Conservation (phyloP, 83 land plant species). For the Picea abies region DNA sequence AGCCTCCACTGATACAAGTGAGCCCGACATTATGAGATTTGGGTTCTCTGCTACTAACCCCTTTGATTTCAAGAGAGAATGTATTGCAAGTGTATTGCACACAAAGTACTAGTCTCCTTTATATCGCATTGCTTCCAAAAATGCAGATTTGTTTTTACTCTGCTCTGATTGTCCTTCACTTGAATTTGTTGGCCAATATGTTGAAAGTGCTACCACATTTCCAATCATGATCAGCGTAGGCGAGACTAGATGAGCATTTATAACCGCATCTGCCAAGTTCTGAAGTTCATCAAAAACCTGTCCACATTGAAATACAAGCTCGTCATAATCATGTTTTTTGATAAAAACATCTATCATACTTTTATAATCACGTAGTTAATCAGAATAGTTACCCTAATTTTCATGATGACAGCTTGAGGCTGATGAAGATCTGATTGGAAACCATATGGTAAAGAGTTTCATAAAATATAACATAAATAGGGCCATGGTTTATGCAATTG, state of each 20-base stretch:
- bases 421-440: neutral
- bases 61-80: too few relatives aligned
- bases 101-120: too few relatives aligned
- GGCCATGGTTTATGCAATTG: neutral
- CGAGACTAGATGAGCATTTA: slow-evolving; percentile 62
- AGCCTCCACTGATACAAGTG: too few relatives aligned
- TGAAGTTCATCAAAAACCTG: slow-evolving; percentile 86
- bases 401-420: neutral
- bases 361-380: neutral
- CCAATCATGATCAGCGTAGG: slow-evolving; percentile 94
- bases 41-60: too few relatives aligned
- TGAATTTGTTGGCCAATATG: slow-evolving; percentile 50
- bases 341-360: neutral
- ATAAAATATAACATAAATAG: neutral
- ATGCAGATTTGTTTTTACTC: too few relatives aligned
- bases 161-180: too few relatives aligned
- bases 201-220: slow-evolving; percentile 87
- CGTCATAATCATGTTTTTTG: neutral
- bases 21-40: too few relatives aligned
- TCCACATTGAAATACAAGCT: neutral
- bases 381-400: neutral
- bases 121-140: too few relatives aligned
- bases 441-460: neutral
- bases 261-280: slow-evolving; percentile 63
- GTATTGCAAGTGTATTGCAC: too few relatives aligned